Conservation (phyloP, 2,329 filamentous ascomycete species). For the Cytospora leucostoma region DNA sequence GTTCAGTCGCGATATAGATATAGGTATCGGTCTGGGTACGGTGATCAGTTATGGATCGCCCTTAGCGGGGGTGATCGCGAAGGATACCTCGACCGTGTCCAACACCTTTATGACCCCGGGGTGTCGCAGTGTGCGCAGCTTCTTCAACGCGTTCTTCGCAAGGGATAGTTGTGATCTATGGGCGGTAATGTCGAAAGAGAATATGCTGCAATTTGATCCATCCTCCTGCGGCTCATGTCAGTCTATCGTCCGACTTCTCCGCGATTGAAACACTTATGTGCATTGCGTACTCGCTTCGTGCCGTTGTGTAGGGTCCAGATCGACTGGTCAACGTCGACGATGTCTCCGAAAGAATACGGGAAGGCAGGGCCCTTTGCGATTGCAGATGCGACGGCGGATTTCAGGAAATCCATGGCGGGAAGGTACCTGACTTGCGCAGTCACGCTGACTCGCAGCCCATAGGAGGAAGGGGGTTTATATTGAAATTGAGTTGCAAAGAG, state of each 20-base stretch:
- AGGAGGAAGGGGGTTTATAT: constrained; percentile 19
- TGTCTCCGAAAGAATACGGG: constrained; percentile 89
- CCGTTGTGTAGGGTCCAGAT: constrained; percentile 98
- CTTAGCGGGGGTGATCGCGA: constrained; percentile 15
- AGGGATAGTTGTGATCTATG: constrained; percentile 82
- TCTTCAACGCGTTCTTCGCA: constrained; percentile 91
- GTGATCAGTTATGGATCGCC: constrained; percentile 27
- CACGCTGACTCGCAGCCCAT: constrained; percentile 17
- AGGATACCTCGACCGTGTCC: constrained; percentile 83
- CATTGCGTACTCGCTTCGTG: constrained; percentile 72
- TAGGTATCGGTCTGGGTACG: constrained; percentile 76
- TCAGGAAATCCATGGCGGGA: constrained; percentile 85
- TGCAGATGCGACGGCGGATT: constrained; percentile 94
- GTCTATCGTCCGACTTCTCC: neutral
- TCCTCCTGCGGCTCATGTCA: constrained; percentile 68
- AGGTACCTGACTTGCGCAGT: constrained; percentile 14
- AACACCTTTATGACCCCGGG: constrained; percentile 92
- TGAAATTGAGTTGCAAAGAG: neutral
- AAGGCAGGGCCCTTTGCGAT: constrained; percentile 94
- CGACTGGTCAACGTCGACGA: constrained; percentile 87
- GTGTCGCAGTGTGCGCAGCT: constrained; percentile 88
- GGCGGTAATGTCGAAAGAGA: constrained; percentile 85
- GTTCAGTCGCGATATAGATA: constrained; percentile 95
- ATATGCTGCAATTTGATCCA: constrained; percentile 90
- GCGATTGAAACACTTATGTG: neutral